Evolutionary conservation across 257 asterid genomes (phyloP), one percentile per base, ranked within the genome.

Genomic region (Verbascum thapsus): DNA sequence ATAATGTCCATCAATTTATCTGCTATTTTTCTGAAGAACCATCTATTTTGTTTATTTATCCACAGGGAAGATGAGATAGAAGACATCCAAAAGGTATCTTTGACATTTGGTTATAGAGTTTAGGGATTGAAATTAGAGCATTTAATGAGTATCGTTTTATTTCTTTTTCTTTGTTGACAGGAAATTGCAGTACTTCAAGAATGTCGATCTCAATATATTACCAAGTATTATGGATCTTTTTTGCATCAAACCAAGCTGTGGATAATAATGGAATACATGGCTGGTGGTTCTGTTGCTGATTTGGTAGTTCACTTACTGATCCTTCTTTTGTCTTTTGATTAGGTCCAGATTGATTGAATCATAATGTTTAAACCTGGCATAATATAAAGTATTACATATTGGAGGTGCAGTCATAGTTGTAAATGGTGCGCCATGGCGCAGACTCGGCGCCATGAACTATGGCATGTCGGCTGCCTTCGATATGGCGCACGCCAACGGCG

Each of bases 221-320:
- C 99, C 2, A 98, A 94, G 64, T 94, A 94, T 74, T 94, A 94
- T 77, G 90, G 96, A 70, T 94, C 99, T 13, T 80, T 75, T 75
- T 81, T 94, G 74, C 69, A 80, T 71, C 90, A 90, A 72, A 94
- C 99, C 2, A 94, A 90, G 78, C 83, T 94, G 50, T 90, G 98
- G 99, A 90, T 94, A 75, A 83, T 94, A 75, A 90, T 94, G 99
- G 99, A 94, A 74, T 94, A 85, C 91, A 94, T 94, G 99, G 98
- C 98, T 76, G 99, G 99, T 67, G 99, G 99, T 63, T 94, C 99
- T 74, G 99, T 94, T 64, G 97, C 99, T 63, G 99, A 94, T 78
- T 76, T 94, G 81, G 99, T 94, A 80, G 73, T 81, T 74, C 58
- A 34, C 66, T 63, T 50, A 48, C 34, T 49, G 44, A 66, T 65